Percentiles rank a stretch among this genome's conserved stretches.
Conservation (phyloP, 257 asterid genomes). For the Solanum peruvianum region DNA sequence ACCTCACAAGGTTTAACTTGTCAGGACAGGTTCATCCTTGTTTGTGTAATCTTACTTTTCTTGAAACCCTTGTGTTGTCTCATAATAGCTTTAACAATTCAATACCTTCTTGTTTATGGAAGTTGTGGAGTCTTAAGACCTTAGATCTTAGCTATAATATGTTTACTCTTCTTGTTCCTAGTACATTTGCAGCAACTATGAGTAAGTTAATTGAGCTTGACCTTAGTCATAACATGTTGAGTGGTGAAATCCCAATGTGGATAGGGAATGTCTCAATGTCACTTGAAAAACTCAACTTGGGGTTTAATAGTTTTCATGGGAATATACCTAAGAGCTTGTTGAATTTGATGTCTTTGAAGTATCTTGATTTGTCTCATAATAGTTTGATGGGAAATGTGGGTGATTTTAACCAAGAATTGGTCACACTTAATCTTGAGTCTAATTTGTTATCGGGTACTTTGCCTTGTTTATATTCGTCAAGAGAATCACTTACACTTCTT, state of each 20-base stretch:
- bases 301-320: conserved; percentile 48
- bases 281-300: conserved; percentile 40
- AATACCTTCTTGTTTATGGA: conserved; percentile 50
- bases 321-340: conserved; percentile 49
- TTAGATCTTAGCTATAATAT: conserved; percentile 67
- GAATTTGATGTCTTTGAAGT: conserved; percentile 21
- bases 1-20: conserved; percentile 56
- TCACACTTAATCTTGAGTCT: conserved; percentile 42
- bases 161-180: conserved; percentile 30
- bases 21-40: conserved; percentile 51
- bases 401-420: conserved; percentile 48
- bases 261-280: conserved; percentile 49
- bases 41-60: conserved; percentile 57
- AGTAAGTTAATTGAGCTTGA: conserved; percentile 31
- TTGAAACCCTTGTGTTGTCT: conserved; percentile 51
- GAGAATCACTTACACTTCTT: conserved; percentile 47
- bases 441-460: conserved; percentile 60
- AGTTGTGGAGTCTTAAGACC: conserved; percentile 21
- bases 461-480: conserved; percentile 60
- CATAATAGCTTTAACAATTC: conserved; percentile 43
- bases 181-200: conserved; percentile 12
- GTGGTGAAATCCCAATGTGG: conserved; percentile 55
- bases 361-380: conserved; percentile 70
- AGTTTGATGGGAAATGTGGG: conserved; percentile 38
- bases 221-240: conserved; percentile 43